These are phyloP conservation scores for Ascochyta clinopodiicola DNA, from an alignment of 2,329 filamentous ascomycete species.

Conservation along the genomic window DNA sequence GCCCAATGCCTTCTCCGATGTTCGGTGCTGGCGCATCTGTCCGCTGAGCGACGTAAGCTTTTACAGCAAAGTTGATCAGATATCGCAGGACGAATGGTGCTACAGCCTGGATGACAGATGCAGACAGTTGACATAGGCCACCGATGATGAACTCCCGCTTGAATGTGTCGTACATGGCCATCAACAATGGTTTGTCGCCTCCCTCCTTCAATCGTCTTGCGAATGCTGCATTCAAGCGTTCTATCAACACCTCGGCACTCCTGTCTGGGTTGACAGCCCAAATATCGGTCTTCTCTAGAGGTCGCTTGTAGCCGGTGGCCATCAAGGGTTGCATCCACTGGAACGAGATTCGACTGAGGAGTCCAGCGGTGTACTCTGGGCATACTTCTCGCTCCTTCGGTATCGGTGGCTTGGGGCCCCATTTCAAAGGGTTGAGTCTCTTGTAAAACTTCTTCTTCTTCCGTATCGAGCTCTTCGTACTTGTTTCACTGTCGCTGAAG, in stretches of 20 bases:
- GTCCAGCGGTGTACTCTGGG: slow-evolving; percentile 74
- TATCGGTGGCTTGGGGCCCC: slow-evolving; percentile 60
- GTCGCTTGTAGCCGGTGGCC: slow-evolving; percentile 81
- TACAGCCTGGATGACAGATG: slow-evolving; percentile 76
- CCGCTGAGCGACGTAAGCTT: slow-evolving; percentile 74
- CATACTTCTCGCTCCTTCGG: slow-evolving; percentile 63
- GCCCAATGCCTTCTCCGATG: slow-evolving; percentile 77
- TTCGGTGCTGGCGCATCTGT: slow-evolving; percentile 64
- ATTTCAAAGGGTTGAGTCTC: slow-evolving; percentile 57
- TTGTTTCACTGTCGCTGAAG: slow-evolving; percentile 37
- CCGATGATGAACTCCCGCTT: slow-evolving; percentile 84
- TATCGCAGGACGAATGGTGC: slow-evolving; percentile 86
- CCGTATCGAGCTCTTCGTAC: slow-evolving; percentile 32
- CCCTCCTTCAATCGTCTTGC: slow-evolving; percentile 70
- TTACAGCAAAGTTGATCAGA: slow-evolving; percentile 82
- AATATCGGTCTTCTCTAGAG: slow-evolving; percentile 82
- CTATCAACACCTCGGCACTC: slow-evolving; percentile 72
- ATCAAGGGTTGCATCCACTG: slow-evolving; percentile 92
- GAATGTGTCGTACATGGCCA: slow-evolving; percentile 87
- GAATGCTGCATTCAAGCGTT: slow-evolving; percentile 72
- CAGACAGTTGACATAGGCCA: slow-evolving; percentile 75
- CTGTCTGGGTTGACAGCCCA: slow-evolving; percentile 87
- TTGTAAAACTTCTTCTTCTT: slow-evolving; percentile 67
- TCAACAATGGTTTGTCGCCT: slow-evolving; percentile 75
- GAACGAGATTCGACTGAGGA: slow-evolving; percentile 80